Evolutionary conservation across 306 rosid genomes (phyloP), one percentile per base, ranked within the genome.

Genomic region (Dalbergia oliveri): DNA sequence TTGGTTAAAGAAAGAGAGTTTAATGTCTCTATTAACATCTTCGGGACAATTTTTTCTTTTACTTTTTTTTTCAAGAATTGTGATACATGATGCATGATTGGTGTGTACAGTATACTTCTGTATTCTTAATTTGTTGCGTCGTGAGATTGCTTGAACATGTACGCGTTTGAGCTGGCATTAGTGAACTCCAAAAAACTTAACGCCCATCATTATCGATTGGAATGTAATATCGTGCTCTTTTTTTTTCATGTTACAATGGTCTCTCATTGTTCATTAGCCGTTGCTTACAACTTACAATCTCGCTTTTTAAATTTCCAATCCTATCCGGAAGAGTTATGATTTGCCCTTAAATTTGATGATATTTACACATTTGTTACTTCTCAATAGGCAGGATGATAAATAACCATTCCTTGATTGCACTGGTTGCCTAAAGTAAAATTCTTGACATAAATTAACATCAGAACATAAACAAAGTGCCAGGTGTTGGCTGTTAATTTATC

Each of bases 401-500:
- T n/a, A 56, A 56, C 8, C 12, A 56, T 56, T 16, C 26, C 23
- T 56, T 23, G 16, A 23, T 21, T 7, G 7, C 26, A 60, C 35
- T 26, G 3, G n/a, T 51, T 47, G 51, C 9, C 14, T 33, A 60
- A 70, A 60, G 57, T 47, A 49, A 31, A 75, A 16, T 16, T 63
- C 62, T 45, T 11, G 2, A 14, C 43, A 71, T 61, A 50, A 59
- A 70, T 37, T 72, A n/a, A 23, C 26, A 51, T 39, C 10, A n/a
- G 68, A 66, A 8, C 8, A 47, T 9, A 67, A 23, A 14, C 3
- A 53, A 72, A 53, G 66, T 1, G 39, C 54, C 73, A 80, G 11
- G 12, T 72, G 66, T 51, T 63, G 72, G 67, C 34, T 72, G 61
- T 35, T 60, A 50, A 35, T 49, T 34, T 61, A 79, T 51, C 75